Percentiles rank a stretch among this genome's conserved stretches.
Conservation (phyloP, 805 yeast species). For the Spathaspora sp. region DNA sequence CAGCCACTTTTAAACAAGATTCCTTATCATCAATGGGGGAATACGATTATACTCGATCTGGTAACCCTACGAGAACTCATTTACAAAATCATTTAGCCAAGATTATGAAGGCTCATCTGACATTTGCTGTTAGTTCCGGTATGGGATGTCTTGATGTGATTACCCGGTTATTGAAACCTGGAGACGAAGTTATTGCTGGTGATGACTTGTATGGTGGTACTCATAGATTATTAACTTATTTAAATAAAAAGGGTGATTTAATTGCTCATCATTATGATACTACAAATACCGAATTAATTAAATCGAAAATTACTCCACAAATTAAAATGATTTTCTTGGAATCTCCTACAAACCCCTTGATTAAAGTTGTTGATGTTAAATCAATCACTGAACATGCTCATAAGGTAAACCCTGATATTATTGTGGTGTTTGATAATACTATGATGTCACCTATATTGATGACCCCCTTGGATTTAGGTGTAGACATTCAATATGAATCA, state of each 20-base stretch:
- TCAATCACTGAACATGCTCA: constrained; percentile 67
- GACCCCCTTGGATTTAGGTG: constrained; percentile 83
- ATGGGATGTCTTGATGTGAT: constrained; percentile 92
- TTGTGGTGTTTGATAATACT: constrained; percentile 89
- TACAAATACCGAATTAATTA: constrained; percentile 61
- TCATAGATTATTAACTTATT: constrained; percentile 74
- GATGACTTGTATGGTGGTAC: constrained; percentile 95
- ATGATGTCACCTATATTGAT: constrained; percentile 92
- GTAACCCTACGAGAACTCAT: constrained; percentile 87
- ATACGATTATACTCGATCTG: constrained; percentile 78
- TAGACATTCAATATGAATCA: constrained; percentile 88
- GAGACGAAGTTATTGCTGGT: constrained; percentile 92
- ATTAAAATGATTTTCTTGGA: constrained; percentile 84
- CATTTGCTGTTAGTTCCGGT: constrained; percentile 84
- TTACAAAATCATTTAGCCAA: constrained; percentile 75
- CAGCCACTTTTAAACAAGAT: constrained; percentile 90
- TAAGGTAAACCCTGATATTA: constrained; percentile 57
- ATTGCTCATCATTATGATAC: constrained; percentile 78
- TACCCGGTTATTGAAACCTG: constrained; percentile 67
- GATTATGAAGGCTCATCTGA: constrained; percentile 72
- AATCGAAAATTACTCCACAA: constrained; percentile 47
- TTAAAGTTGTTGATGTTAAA: constrained; percentile 79
- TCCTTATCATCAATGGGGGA: constrained; percentile 70
- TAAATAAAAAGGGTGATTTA: constrained; percentile 60
- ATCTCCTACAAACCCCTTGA: constrained; percentile 90